phyloP scores from a whole-genome alignment of 2,329 filamentous ascomycete genomes.

The Scedosporium minutisporum region DNA sequence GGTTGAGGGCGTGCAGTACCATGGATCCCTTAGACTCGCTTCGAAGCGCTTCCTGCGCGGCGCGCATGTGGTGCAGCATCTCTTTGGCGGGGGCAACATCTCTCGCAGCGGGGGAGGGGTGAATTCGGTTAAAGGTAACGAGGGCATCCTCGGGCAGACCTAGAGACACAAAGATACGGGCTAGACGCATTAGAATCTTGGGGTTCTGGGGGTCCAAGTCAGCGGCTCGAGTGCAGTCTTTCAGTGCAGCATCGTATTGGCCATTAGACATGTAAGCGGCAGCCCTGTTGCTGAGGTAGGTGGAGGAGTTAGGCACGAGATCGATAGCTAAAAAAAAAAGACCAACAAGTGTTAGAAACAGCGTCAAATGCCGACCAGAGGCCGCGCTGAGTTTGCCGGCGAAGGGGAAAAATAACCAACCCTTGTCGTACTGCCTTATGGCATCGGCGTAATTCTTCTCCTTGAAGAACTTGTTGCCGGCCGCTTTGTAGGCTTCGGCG shows the following conservation, averaged over 20 bases:
- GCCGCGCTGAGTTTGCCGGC: neutral
- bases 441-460: constrained; percentile 81
- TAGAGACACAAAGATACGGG: constrained; percentile 79
- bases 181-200: constrained; percentile 81
- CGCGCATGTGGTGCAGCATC: constrained; percentile 74
- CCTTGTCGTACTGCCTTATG: constrained; percentile 90
- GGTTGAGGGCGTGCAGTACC: constrained; percentile 83
- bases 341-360: constrained; percentile 8
- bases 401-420: constrained; percentile 35
- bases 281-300: constrained; percentile 89
- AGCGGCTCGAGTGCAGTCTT: constrained; percentile 75
- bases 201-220: constrained; percentile 76
- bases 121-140: constrained; percentile 69
- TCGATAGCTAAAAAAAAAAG: constrained; percentile 61
- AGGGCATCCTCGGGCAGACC: constrained; percentile 83
- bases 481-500: constrained; percentile 83
- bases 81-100: constrained; percentile 74
- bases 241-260: constrained; percentile 68
- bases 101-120: constrained; percentile 71
- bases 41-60: constrained; percentile 67
- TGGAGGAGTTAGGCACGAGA: constrained; percentile 73
- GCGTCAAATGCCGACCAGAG: neutral
- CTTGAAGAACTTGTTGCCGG: constrained; percentile 96
- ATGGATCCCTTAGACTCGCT: constrained; percentile 77
- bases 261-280: constrained; percentile 87